phyloP scores from a whole-genome alignment of 805 yeast species.

The Kluyveromyces wickerhamii region DNA sequence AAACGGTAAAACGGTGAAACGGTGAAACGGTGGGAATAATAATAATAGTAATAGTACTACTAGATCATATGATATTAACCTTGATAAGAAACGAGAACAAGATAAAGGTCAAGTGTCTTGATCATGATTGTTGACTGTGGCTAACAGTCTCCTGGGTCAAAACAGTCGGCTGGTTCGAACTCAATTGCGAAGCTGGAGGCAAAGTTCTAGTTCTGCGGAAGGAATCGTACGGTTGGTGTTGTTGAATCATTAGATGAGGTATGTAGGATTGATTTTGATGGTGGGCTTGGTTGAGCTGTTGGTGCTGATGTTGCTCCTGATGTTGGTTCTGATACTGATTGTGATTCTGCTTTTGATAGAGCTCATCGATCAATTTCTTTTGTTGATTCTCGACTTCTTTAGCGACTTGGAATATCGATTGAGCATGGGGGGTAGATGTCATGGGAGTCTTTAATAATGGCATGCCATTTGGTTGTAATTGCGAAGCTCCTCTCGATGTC shows the following conservation, averaged over 20 bases:
- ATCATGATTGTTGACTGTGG: no score
- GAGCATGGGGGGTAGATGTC: conserved; percentile 42
- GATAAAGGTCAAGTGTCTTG: no score
- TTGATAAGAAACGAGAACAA: no score
- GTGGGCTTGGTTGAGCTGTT: not conserved
- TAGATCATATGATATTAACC: no score
- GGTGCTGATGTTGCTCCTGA: conserved; percentile 69
- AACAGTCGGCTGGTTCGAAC: not conserved
- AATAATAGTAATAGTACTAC: no score
- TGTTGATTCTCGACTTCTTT: conserved; percentile 19
- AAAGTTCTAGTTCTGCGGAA: not conserved
- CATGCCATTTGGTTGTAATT: no score
- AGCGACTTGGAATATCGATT: conserved; percentile 16
- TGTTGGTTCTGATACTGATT: conserved; percentile 93
- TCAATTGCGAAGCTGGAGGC: conserved; percentile 4
- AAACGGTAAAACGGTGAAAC: no score
- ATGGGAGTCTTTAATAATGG: no score
- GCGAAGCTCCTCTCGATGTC: no score
- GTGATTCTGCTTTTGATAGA: conserved; percentile 53
- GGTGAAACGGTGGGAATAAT: no score
- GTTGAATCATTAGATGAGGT: not conserved
- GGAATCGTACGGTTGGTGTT: not conserved
- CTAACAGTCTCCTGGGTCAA: no score
- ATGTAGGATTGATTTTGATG: not conserved
- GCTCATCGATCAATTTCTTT: conserved; percentile 19